Base-by-base conservation (phyloP, 2,329 filamentous ascomycete genomes). In the Aureobasidium sp. region DNA sequence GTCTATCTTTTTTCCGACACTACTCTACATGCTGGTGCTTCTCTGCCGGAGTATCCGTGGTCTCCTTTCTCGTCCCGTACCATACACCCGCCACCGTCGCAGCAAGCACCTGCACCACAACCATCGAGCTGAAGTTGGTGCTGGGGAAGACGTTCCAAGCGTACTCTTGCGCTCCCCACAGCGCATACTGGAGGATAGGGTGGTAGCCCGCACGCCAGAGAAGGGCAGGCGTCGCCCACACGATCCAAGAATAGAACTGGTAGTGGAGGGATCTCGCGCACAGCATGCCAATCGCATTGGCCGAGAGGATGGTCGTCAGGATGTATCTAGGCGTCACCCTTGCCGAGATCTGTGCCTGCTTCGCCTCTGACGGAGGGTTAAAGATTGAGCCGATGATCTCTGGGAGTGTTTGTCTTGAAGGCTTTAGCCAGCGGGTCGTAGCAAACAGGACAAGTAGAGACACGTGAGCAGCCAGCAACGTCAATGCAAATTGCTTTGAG, bases 131-230 rank as follows among this genome's bases (percentile, higher is more conserved):
- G 39, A 72, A 66, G 61, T 80, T 75, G 37, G 87, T 88, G 72
- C 91, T 96, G n/a, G 92, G 92, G 72, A 89, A 97, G 11, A 92
- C 85, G 68, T 97, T 96, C 92, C 92, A 97, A 14, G 89, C 90
- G 87, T 88, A 92, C 74, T 97, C 92, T 75, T 97, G 92, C 63
- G 84, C 80, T 3, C 80, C 82, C 88, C 90, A 96, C 11, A 92
- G 75, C 4, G 76, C 76, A 69, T 87, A 87, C 67, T 91, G 83
- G 36, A 88, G 69, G 12, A 87, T 71, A 0, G 88, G 87, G 68
- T 88, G 86, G 64, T 86, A 77, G 1, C 87, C 86, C 61, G 87
- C 84, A 69, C 85, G 84, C 91, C 91, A 97, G 58, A 96, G 82
- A 65, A 97, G 79, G 73, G 90, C 95, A 0, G 92, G 92, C 7